Evolutionary conservation across 129 eudicot species (phyloP), one percentile per base, ranked within the genome.

Genomic region (Chrysanthemum makinoi): DNA sequence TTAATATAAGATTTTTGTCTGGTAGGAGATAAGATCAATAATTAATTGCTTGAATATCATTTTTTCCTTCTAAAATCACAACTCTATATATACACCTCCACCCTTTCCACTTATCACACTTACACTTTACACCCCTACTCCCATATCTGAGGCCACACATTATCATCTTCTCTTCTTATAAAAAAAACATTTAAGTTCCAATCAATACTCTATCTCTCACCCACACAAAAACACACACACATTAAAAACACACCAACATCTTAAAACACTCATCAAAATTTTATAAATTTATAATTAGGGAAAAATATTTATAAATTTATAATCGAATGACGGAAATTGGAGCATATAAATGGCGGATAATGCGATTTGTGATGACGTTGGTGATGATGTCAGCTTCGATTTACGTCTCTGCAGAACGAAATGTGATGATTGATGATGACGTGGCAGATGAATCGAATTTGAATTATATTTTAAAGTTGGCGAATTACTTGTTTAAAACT

Each of bases 381-480:
- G 12, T 80, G 66, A 75, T 83, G 88, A 83, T 66, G 55, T 67
- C 85, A 59, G 94, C 94, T 67, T 79, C 94, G 3, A 66, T 88
- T 63, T 76, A 84, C 64, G 98, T 75, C 49, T 83, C 91, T 14
- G 98, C 96, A 28, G 96, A 88, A 53, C 80, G 84, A 75, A 75
- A 79, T 70, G 65, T 72, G 10, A 68, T 33, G 64, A 61, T 11
- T 5, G 61, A 6, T 10, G 83, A 83, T 57, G 70, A 61, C 14
- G 59, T 52, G 12, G 19, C 75, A 13, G 80, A 75, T 50, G 74
- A 55, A 52, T 68, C 87, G n/a, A 75, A 65, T 15, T 61, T 78
- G 44, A 69, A 54, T 67, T 58, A 62, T 35, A 55, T 82, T 4
- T 47, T 75, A 9, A 57, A 75, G 61, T 6, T 93, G 22, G 69